Conservation (phyloP, 257 asterid species). For the Asclepias syriaca region DNA sequence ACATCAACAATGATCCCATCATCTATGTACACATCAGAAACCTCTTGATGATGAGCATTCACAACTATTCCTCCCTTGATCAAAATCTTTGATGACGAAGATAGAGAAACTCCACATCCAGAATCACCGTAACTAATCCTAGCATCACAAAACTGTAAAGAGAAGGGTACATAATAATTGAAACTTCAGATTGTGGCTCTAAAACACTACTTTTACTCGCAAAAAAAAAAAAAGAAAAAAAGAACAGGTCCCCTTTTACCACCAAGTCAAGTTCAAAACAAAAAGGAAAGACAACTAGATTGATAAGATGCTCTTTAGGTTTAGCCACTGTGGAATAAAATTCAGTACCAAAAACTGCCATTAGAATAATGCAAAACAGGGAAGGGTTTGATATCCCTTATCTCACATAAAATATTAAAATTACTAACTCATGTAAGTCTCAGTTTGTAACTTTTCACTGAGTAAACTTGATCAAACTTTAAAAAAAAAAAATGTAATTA, state of each 20-base stretch:
- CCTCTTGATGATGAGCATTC: constrained; percentile 84
- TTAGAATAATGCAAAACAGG: background rate
- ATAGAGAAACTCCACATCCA: constrained; percentile 36
- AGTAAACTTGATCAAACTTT: too few relatives aligned
- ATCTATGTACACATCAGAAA: constrained; percentile 79
- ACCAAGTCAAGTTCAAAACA: background rate
- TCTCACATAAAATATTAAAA: background rate
- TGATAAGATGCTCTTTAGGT: background rate
- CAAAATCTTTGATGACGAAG: constrained; percentile 56
- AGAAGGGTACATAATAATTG: too few relatives aligned
- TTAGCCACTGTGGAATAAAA: background rate
- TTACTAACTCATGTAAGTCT: too few relatives aligned
- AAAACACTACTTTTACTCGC: background rate
- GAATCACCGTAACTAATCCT: constrained; percentile 38
- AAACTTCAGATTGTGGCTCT: background rate
- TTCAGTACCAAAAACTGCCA: background rate
- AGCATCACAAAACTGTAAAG: constrained; percentile 56
- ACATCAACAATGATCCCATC: constrained; percentile 68
- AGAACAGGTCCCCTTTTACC: too few relatives aligned
- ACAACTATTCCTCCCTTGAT: constrained; percentile 91
- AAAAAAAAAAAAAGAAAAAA: background rate
- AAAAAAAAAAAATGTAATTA: too few relatives aligned
- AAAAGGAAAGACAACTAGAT: background rate
- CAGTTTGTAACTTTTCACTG: background rate
- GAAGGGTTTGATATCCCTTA: background rate